Evolutionary conservation across 2,329 filamentous ascomycete species (phyloP).

Genomic region (Aureobasidium sp.): DNA sequence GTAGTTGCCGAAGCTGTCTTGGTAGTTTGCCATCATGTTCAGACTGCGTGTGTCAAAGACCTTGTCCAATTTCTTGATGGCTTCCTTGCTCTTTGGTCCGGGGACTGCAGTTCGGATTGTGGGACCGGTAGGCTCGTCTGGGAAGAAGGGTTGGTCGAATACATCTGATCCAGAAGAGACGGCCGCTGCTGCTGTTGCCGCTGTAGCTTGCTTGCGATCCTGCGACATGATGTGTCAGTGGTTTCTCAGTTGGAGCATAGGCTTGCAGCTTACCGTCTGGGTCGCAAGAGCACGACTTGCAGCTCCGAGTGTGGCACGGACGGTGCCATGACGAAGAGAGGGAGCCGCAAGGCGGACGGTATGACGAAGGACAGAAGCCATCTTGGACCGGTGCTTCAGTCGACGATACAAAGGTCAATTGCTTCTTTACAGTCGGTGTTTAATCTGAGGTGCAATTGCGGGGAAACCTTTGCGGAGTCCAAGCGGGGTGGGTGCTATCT

Average conservation of each 20-base stretch:
- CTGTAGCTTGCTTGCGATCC: slow-evolving; percentile 18
- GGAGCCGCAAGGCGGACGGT: slow-evolving; percentile 27
- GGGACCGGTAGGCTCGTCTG: slow-evolving; percentile 49
- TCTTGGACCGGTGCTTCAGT: slow-evolving; percentile 11
- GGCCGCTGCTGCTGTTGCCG: slow-evolving; percentile 21
- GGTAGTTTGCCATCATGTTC: slow-evolving; percentile 71
- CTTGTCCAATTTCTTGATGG: slow-evolving; percentile 60
- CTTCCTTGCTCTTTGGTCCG: slow-evolving; percentile 62
- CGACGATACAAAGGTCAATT: neutral
- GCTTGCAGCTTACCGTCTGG: slow-evolving; percentile 1
- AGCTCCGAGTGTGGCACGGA: slow-evolving; percentile 19
- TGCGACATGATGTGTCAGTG: neutral
- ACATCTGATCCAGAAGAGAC: slow-evolving; percentile 13
- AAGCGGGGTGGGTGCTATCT: neutral
- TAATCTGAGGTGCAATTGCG: neutral
- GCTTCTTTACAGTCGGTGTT: neutral
- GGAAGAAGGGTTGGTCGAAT: slow-evolving; percentile 45
- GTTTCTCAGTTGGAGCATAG: too few species aligned
- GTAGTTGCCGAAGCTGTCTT: slow-evolving; percentile 68
- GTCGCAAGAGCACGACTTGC: slow-evolving; percentile 18
- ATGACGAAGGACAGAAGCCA: slow-evolving; percentile 29
- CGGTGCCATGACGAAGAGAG: slow-evolving; percentile 20
- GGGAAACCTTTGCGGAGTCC: slow-evolving; percentile 2
- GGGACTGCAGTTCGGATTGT: slow-evolving; percentile 55
- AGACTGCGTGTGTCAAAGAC: slow-evolving; percentile 78